These are phyloP conservation scores for Dryas alaskensis DNA, from an alignment of 306 rosid species.

Conservation along the genomic window DNA sequence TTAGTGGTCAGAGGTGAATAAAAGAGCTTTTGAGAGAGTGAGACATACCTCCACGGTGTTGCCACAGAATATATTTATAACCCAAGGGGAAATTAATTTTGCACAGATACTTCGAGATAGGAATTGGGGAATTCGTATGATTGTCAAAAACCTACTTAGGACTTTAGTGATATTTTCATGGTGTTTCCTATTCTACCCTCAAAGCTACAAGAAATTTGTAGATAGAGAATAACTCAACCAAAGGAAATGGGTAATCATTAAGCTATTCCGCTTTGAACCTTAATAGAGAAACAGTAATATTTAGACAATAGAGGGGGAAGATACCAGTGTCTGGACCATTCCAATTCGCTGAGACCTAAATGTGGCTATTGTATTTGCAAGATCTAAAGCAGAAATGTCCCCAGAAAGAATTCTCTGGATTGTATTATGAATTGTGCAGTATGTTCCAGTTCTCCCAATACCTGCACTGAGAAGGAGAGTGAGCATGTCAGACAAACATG, in stretches of 20 bases:
- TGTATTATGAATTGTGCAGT: slow-evolving; percentile 86
- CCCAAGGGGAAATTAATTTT: neutral
- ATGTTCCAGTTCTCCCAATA: slow-evolving; percentile 94
- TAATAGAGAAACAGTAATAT: neutral
- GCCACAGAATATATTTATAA: neutral
- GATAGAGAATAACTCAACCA: neutral
- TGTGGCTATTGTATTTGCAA: slow-evolving; percentile 53
- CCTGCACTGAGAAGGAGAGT: slow-evolving; percentile 81
- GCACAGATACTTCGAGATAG: neutral
- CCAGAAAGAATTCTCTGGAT: slow-evolving; percentile 85
- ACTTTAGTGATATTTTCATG: neutral
- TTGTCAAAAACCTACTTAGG: neutral
- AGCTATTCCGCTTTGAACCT: neutral
- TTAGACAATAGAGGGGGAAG: neutral
- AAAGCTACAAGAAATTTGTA: slow-evolving; percentile 3
- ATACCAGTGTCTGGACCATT: slow-evolving; percentile 92
- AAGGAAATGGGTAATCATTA: neutral
- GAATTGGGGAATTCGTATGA: neutral
- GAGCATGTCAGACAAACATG: slow-evolving; percentile 42
- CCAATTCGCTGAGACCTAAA: slow-evolving; percentile 93
- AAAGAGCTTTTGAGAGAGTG: too few species aligned
- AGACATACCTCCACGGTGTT: neutral
- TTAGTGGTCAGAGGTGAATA: too few species aligned
- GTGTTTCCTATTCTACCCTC: neutral
- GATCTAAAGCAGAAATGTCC: slow-evolving; percentile 85